A percentile compares a stretch with the other conserved stretches of the same genome.
phyloP scores from a whole-genome alignment of 208 protist species.

The Leishmania arabica region DNA sequence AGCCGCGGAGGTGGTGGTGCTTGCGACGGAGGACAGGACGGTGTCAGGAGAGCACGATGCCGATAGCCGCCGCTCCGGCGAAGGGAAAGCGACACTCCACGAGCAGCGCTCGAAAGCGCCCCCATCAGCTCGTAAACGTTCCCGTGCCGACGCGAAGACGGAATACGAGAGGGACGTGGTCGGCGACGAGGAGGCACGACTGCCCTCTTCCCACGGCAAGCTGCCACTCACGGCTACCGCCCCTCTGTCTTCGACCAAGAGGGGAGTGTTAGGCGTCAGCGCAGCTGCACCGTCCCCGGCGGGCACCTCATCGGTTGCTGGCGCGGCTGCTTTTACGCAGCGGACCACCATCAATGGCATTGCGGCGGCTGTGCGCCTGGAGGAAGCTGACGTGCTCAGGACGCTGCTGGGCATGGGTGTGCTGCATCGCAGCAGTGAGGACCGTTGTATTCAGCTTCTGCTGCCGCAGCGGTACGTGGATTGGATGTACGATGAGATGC shows the following conservation, averaged over 20 bases:
- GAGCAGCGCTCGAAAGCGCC: neutral
- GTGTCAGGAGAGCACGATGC: neutral
- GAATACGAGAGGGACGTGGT: neutral
- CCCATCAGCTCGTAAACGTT: conserved; percentile 7
- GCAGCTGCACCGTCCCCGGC: conserved; percentile 5
- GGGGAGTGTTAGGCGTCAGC: neutral
- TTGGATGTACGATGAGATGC: conserved; percentile 33
- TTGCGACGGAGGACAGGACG: neutral
- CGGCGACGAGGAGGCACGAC: neutral
- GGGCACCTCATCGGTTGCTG: neutral
- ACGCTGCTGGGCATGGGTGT: conserved; percentile 78
- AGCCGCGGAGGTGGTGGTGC: neutral
- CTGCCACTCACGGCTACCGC: neutral
- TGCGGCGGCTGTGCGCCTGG: conserved; percentile 58
- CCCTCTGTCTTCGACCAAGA: neutral
- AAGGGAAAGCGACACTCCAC: neutral
- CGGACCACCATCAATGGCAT: conserved; percentile 53
- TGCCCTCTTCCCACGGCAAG: neutral
- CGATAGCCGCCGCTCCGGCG: neutral
- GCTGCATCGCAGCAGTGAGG: conserved; percentile 74
- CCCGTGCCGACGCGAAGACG: neutral
- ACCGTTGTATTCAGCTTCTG: conserved; percentile 57
- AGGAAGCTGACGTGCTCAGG: conserved; percentile 78
- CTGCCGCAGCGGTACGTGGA: conserved; percentile 63
- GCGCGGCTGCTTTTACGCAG: neutral